These are phyloP conservation scores for Agroathelia rolfsii DNA, from an alignment of 1,284 basidiomycete genomes.

Conservation along the genomic window DNA sequence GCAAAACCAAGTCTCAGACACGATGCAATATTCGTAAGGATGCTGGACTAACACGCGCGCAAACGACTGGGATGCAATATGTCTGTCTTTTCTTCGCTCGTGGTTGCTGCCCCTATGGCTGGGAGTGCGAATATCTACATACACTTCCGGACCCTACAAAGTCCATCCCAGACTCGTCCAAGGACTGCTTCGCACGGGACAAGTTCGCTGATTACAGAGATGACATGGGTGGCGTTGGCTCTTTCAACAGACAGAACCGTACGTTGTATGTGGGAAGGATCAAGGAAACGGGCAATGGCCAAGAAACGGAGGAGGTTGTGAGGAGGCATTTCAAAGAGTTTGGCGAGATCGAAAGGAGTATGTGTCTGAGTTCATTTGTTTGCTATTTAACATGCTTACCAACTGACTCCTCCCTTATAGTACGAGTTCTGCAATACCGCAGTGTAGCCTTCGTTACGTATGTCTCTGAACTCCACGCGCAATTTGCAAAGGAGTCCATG, in stretches of 20 bases:
- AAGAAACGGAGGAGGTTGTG: constrained; percentile 86
- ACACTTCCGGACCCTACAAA: constrained; percentile 65
- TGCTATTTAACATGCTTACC: constrained; percentile 4
- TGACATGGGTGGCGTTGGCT: constrained; percentile 99
- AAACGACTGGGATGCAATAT: constrained; percentile 86
- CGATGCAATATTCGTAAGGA: constrained; percentile 86
- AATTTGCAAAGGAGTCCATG: constrained; percentile 99
- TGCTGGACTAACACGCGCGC: constrained; percentile 86
- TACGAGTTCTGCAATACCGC: constrained; percentile 87
- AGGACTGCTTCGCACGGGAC: constrained; percentile 95
- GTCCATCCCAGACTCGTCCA: constrained; percentile 79
- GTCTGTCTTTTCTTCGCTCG: constrained; percentile 93
- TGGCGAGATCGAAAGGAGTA: constrained; percentile 91
- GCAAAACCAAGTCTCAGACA: constrained; percentile 87
- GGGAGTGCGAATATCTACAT: constrained; percentile 95
- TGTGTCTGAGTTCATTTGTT: constrained; percentile 23
- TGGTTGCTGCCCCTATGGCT: constrained; percentile 95
- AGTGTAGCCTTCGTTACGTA: constrained; percentile 98
- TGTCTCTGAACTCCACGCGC: constrained; percentile 75
- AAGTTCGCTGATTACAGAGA: constrained; percentile 97
- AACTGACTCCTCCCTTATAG: constrained; percentile 26
- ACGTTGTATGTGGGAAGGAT: constrained; percentile 95
- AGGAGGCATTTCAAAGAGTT: constrained; percentile 92
- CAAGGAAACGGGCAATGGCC: constrained; percentile 80
- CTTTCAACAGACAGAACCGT: constrained; percentile 87